Conservation (phyloP, 2,329 filamentous ascomycete species). For the Plectosphaerella cucumerina region DNA sequence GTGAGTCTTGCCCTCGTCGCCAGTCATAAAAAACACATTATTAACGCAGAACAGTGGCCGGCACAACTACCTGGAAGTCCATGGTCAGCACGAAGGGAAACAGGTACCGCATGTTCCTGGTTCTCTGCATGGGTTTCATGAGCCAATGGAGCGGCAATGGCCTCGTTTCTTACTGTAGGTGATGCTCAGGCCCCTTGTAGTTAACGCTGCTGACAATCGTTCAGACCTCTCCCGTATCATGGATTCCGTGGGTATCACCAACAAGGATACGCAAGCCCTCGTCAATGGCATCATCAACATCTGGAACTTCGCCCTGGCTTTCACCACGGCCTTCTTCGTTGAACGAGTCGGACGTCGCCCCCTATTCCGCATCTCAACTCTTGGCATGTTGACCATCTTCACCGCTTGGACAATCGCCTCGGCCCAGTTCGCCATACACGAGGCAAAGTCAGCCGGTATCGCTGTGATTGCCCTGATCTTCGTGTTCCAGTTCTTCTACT, state of each 20-base stretch:
- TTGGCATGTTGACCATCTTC: slow-evolving; percentile 26
- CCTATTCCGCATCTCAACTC: slow-evolving; percentile 16
- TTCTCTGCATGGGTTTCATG: slow-evolving; percentile 39
- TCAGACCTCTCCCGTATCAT: slow-evolving; percentile 12
- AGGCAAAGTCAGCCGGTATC: slow-evolving; percentile 20
- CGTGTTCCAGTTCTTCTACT: slow-evolving; percentile 40
- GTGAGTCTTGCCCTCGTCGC: slow-evolving; percentile 15
- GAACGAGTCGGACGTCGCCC: slow-evolving; percentile 22
- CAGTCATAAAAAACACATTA: no score
- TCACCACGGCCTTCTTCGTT: slow-evolving; percentile 21
- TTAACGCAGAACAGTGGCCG: slow-evolving; percentile 9
- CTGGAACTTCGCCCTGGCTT: slow-evolving; percentile 20
- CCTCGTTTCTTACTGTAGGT: slow-evolving; percentile 22
- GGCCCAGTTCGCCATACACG: slow-evolving; percentile 23
- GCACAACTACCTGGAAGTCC: slow-evolving; percentile 20
- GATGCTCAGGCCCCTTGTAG: accelerated
- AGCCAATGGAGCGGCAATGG: slow-evolving; percentile 33
- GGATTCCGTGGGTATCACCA: slow-evolving; percentile 15
- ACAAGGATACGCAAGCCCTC: slow-evolving; percentile 20
- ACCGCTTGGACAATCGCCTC: slow-evolving; percentile 29
- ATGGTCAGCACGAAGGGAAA: slow-evolving; percentile 25
- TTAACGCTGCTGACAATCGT: neutral
- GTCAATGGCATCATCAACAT: slow-evolving; percentile 23
- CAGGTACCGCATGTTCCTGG: slow-evolving; percentile 30
- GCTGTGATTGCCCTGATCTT: slow-evolving; percentile 31